Conservation (phyloP, 2,329 filamentous ascomycete genomes). For the Tolypocladium inflatum region DNA sequence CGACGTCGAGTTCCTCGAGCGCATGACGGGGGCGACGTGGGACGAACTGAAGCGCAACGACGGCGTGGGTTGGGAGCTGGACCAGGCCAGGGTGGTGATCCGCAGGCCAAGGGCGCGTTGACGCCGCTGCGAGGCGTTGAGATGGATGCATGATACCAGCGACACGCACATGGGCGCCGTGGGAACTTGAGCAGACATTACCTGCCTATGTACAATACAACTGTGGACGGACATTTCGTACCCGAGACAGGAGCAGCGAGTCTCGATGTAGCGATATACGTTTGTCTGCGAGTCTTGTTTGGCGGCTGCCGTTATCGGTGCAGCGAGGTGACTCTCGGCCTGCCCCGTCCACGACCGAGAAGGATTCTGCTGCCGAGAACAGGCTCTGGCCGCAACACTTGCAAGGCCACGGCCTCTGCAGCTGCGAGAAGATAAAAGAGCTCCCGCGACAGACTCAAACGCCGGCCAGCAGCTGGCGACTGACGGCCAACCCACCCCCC, state of each 20-base stretch:
- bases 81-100: conserved; percentile 67
- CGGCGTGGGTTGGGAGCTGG: conserved; percentile 77
- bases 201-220: neutral
- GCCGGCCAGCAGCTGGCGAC: neutral
- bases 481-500: too few relatives aligned
- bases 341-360: too few relatives aligned
- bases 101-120: conserved; percentile 40
- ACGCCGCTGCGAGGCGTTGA: conserved; percentile 1
- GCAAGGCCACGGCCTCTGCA: too few relatives aligned
- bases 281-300: neutral
- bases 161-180: neutral
- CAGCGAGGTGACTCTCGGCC: too few relatives aligned
- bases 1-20: conserved; percentile 60
- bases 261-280: neutral
- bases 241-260: neutral
- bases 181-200: neutral
- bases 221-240: too few relatives aligned
- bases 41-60: conserved; percentile 55
- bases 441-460: neutral
- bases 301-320: too few relatives aligned
- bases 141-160: neutral
- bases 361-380: too few relatives aligned
- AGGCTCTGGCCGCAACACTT: too few relatives aligned
- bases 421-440: too few relatives aligned
- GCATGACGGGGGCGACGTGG: conserved; percentile 62